Conservation (phyloP, 163 green algal species). For the Chlorella variabilis region DNA sequence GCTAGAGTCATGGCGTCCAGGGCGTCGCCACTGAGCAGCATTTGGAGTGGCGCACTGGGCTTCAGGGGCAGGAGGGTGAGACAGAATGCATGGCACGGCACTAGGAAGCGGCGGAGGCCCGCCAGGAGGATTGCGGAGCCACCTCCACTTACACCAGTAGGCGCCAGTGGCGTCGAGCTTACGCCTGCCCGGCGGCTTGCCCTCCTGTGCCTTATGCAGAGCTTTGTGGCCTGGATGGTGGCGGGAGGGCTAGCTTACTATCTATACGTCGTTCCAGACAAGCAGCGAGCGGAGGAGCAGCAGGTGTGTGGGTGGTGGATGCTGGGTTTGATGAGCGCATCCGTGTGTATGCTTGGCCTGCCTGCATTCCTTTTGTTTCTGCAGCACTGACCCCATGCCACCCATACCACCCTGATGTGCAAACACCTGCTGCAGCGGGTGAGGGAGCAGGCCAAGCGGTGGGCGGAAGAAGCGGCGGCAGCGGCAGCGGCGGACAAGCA, state of each 20-base stretch:
- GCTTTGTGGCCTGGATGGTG: conserved; percentile 14
- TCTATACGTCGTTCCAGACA: background rate
- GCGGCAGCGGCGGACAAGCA: background rate
- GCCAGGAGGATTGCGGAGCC: too few relatives aligned
- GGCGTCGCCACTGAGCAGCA: background rate
- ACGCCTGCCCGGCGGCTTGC: too few relatives aligned
- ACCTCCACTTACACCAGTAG: too few relatives aligned
- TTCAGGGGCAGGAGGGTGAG: conserved; percentile 23
- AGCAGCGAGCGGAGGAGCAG: conserved; percentile 10
- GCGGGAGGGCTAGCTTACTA: conserved; percentile 28
- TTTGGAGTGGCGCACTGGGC: background rate
- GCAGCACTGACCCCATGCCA: too few relatives aligned
- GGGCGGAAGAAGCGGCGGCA: conserved; percentile 22
- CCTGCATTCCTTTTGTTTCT: too few relatives aligned
- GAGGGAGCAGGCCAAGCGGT: conserved; percentile 26
- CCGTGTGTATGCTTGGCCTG: too few relatives aligned
- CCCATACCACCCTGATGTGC: background rate
- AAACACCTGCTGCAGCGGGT: conserved; percentile 18
- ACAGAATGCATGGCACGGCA: too few relatives aligned
- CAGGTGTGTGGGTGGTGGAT: too few relatives aligned
- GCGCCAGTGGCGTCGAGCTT: too few relatives aligned
- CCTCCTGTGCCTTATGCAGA: conserved; percentile 1
- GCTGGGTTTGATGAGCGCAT: too few relatives aligned
- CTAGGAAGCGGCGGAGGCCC: too few relatives aligned
- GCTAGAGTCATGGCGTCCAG: background rate